These are phyloP conservation scores for Septoria petroselini DNA, from an alignment of 2,329 filamentous ascomycete species.

Conservation along the genomic window DNA sequence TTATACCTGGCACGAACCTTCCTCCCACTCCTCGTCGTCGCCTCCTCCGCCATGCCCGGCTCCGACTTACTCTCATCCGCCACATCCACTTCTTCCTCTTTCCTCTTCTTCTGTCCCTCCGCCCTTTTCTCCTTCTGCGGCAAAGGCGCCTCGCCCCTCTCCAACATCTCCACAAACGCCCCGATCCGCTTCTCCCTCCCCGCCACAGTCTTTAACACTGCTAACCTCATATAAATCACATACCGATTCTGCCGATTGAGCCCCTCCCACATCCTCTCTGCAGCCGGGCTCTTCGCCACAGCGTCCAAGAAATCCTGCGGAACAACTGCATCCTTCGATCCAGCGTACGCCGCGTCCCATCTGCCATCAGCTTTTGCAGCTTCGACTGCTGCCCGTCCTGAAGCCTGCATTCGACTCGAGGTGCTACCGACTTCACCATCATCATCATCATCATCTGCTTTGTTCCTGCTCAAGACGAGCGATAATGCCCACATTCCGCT, in stretches of 20 bases:
- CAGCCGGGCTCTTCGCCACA: conserved; percentile 40
- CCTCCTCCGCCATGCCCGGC: too few species aligned
- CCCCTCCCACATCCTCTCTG: conserved; percentile 43
- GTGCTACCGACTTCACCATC: too few species aligned
- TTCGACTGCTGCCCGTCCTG: conserved; percentile 52
- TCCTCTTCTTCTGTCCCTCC: too few species aligned
- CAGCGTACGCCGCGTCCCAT: conserved; percentile 58
- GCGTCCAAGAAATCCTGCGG: conserved; percentile 51
- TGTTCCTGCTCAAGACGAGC: conserved; percentile 43
- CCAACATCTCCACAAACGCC: conserved; percentile 31
- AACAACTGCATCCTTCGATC: conserved; percentile 47
- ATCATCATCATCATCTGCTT: too few species aligned
- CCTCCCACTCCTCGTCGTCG: too few species aligned
- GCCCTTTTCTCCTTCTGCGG: conserved; percentile 23
- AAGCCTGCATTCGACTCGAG: conserved; percentile 51
- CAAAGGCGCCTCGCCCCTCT: conserved; percentile 17
- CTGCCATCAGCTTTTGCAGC: conserved; percentile 57
- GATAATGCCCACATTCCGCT: conserved; percentile 57
- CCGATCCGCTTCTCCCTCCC: conserved; percentile 42
- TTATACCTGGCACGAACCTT: neutral
- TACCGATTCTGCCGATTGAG: conserved; percentile 50
- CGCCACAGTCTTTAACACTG: conserved; percentile 40
- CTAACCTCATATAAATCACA: conserved; percentile 47
- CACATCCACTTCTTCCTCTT: too few species aligned
- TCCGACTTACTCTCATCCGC: too few species aligned